Conservation (phyloP, 495 filamentous ascomycete genomes). For the Penicillium alfredii region DNA sequence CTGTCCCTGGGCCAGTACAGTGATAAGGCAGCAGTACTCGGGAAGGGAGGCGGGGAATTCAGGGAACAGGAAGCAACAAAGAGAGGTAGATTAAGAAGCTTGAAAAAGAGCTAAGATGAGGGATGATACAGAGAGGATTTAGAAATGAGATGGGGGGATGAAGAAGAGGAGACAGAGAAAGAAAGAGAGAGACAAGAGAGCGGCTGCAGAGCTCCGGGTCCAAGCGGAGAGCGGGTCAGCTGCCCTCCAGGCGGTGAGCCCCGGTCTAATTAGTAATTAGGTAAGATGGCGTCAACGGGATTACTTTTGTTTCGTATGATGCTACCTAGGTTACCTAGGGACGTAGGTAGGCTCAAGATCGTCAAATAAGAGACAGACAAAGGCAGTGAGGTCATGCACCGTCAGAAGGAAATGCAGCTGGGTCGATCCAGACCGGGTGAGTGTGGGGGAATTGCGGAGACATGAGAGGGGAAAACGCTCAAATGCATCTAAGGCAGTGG, state of each 20-base stretch:
- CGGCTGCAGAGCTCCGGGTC: conserved; percentile 8
- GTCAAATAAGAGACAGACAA: conserved; percentile 3
- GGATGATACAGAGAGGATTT: conserved; percentile 2
- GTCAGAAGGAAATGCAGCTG: not conserved
- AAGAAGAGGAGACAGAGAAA: conserved; percentile 9
- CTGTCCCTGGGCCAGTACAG: no score
- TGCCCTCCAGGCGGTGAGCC: conserved; percentile 6
- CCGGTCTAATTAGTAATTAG: conserved; percentile 8
- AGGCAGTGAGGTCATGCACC: conserved; percentile 5
- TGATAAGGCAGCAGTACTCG: conserved; percentile 9
- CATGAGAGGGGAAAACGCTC: conserved; percentile 31
- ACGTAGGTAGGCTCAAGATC: not conserved
- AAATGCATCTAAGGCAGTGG: no score
- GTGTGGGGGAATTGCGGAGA: conserved; percentile 15
- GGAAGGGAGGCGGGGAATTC: conserved; percentile 9
- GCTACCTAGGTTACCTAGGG: not conserved
- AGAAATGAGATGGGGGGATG: conserved; percentile 6
- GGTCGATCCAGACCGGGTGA: conserved; percentile 17
- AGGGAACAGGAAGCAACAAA: conserved; percentile 10
- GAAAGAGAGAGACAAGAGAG: conserved; percentile 6
- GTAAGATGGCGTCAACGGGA: conserved; percentile 8
- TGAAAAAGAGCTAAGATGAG: conserved; percentile 1
- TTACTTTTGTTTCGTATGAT: not conserved
- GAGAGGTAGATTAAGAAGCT: no score
- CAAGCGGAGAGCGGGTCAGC: conserved; percentile 6